Percentiles rank a stretch among this genome's conserved stretches.
Evolutionary conservation across 257 asterid species (phyloP).

Genomic region (Salvia rosmarinus): DNA sequence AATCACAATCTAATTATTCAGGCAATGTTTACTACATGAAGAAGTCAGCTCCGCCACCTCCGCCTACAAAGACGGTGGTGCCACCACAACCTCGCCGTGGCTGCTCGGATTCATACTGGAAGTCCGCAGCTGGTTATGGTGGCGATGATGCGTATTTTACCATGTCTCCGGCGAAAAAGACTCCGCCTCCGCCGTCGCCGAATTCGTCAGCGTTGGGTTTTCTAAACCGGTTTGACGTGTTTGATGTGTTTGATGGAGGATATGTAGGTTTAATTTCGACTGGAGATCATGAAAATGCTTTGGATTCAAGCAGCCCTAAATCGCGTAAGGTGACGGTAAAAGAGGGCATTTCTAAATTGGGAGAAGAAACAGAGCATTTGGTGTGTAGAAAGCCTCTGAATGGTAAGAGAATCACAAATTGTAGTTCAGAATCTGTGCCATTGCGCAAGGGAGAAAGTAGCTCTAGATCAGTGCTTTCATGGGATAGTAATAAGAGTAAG

Average conservation of each 20-base stretch:
- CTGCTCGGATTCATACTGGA: slow-evolving; percentile 57
- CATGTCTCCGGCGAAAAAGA: slow-evolving; percentile 41
- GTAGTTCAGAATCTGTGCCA: slow-evolving; percentile 45
- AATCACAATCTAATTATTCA: neutral
- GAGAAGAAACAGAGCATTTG: slow-evolving; percentile 87
- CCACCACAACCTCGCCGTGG: slow-evolving; percentile 58
- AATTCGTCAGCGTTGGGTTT: slow-evolving; percentile 73
- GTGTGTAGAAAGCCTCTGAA: slow-evolving; percentile 46
- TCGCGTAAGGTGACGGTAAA: slow-evolving; percentile 84
- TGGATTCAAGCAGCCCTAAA: slow-evolving; percentile 77
- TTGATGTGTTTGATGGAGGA: slow-evolving; percentile 55
- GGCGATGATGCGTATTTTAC: slow-evolving; percentile 50
- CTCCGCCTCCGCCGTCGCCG: slow-evolving; percentile 95
- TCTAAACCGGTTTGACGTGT: slow-evolving; percentile 51
- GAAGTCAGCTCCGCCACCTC: slow-evolving; percentile 69
- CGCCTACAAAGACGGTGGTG: slow-evolving; percentile 65
- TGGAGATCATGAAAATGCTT: slow-evolving; percentile 46
- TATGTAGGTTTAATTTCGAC: slow-evolving; percentile 44
- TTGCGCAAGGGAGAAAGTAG: slow-evolving; percentile 26
- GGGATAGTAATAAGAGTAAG: slow-evolving; percentile 48
- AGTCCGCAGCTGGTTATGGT: slow-evolving; percentile 43
- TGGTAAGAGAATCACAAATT: slow-evolving; percentile 29
- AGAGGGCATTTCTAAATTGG: slow-evolving; percentile 96
- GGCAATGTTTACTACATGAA: slow-evolving; percentile 71
- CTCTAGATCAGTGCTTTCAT: slow-evolving; percentile 44